These are phyloP conservation scores for Boehmeria nivea DNA, from an alignment of 306 rosid species.

Conservation along the genomic window DNA sequence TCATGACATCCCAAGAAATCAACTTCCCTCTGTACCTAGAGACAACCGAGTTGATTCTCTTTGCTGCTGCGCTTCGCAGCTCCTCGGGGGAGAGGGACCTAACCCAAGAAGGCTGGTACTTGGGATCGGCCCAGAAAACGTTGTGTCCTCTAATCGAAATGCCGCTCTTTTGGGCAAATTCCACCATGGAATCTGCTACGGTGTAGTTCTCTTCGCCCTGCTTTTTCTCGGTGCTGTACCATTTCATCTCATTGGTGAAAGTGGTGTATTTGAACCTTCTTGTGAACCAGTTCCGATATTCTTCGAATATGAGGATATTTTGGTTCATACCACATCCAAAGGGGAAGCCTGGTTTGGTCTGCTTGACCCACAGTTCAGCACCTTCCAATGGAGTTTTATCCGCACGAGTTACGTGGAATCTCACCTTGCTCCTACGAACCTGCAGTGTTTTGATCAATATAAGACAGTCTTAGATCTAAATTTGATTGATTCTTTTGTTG, in stretches of 20 bases:
- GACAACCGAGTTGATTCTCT: conserved; percentile 55
- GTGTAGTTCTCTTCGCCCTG: conserved; percentile 62
- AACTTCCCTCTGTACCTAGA: conserved; percentile 54
- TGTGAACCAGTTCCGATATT: conserved; percentile 55
- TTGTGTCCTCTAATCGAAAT: conserved; percentile 64
- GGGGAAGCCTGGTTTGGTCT: conserved; percentile 41
- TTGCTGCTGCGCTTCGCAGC: conserved; percentile 34
- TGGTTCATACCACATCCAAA: conserved; percentile 61
- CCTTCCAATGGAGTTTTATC: conserved; percentile 41
- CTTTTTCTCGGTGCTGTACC: conserved; percentile 58
- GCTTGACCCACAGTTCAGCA: conserved; percentile 31
- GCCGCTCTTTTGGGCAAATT: conserved; percentile 36
- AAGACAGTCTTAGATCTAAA: too few relatives aligned
- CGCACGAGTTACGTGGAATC: conserved; percentile 33
- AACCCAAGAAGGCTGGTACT: conserved; percentile 52
- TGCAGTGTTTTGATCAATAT: conserved; percentile 17
- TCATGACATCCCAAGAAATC: conserved; percentile 80
- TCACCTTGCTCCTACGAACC: conserved; percentile 52
- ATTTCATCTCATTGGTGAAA: conserved; percentile 78
- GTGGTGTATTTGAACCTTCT: conserved; percentile 56
- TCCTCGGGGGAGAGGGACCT: conserved; percentile 37
- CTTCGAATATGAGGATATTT: conserved; percentile 41
- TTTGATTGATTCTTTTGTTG: background rate
- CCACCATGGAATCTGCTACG: conserved; percentile 55
- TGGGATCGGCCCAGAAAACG: conserved; percentile 55